These are phyloP conservation scores for Murraya koenigii DNA, from an alignment of 345 rosid species.

Conservation along the genomic window DNA sequence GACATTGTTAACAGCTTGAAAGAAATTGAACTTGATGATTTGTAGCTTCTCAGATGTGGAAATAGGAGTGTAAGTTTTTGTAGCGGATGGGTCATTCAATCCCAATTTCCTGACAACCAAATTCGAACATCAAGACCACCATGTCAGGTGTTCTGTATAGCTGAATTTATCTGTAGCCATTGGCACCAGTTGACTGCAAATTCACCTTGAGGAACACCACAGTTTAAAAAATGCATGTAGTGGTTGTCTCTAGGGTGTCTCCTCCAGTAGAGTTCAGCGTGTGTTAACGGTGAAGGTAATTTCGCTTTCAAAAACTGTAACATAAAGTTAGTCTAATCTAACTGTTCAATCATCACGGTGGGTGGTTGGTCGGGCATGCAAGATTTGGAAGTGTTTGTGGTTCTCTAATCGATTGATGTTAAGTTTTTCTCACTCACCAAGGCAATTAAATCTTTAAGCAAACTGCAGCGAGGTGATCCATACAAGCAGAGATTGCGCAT, in stretches of 20 bases:
- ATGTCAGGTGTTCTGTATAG: neutral
- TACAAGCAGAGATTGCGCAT: neutral
- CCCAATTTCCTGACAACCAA: neutral
- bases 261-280: neutral
- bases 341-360: neutral
- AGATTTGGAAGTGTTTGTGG: neutral
- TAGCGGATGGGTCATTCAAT: neutral
- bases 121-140: neutral
- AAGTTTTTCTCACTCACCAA: neutral
- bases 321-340: neutral
- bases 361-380: neutral
- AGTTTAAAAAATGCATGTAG: neutral
- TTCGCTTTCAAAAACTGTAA: neutral
- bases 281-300: neutral
- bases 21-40: conserved; percentile 28
- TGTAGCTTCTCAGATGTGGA: conserved; percentile 8
- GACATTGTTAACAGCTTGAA: conserved; percentile 35
- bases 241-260: neutral
- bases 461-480: neutral
- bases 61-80: neutral
- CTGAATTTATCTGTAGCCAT: neutral
- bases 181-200: neutral
- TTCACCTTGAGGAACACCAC: neutral
- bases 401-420: no score
- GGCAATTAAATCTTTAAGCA: neutral